These are phyloP conservation scores for Phytopythium ostracodes DNA, from an alignment of 352 stramenopile genomes.

Conservation along the genomic window DNA sequence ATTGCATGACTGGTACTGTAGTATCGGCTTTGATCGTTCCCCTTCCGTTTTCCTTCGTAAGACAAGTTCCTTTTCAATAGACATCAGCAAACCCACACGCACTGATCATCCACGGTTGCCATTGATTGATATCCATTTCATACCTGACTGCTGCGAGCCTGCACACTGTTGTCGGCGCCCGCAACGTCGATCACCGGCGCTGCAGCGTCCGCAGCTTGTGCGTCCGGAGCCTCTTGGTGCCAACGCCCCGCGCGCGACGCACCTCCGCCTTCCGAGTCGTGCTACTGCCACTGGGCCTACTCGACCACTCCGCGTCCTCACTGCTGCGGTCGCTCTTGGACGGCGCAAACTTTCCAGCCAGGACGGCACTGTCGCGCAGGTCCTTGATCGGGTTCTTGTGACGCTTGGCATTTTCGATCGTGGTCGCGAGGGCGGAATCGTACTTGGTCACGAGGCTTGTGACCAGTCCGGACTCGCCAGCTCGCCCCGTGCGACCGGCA, in stretches of 20 bases:
- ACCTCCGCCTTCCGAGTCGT: slow-evolving; percentile 12
- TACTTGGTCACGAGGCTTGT: slow-evolving; percentile 77
- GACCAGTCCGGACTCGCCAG: slow-evolving; percentile 52
- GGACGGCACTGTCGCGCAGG: slow-evolving; percentile 25
- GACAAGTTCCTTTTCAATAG: slow-evolving; percentile 1
- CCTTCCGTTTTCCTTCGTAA: neutral
- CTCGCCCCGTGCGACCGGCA: slow-evolving; percentile 63
- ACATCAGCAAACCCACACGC: slow-evolving; percentile 1
- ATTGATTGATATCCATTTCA: neutral
- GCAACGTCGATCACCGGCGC: slow-evolving; percentile 4
- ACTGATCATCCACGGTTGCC: neutral
- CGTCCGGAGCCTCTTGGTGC: slow-evolving; percentile 54
- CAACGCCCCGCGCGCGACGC: slow-evolving; percentile 19
- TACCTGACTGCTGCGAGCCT: neutral
- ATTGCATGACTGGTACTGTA: neutral
- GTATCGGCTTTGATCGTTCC: neutral
- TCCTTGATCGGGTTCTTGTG: slow-evolving; percentile 54
- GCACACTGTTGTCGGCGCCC: neutral
- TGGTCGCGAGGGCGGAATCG: slow-evolving; percentile 57
- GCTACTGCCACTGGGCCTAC: neutral
- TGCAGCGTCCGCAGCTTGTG: slow-evolving; percentile 47
- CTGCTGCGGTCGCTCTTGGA: neutral
- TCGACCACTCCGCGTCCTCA: slow-evolving; percentile 4
- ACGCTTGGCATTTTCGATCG: slow-evolving; percentile 61
- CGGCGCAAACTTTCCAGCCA: neutral